Base-by-base conservation (phyloP, 169 alveolate species). In the Neospora caninum region DNA sequence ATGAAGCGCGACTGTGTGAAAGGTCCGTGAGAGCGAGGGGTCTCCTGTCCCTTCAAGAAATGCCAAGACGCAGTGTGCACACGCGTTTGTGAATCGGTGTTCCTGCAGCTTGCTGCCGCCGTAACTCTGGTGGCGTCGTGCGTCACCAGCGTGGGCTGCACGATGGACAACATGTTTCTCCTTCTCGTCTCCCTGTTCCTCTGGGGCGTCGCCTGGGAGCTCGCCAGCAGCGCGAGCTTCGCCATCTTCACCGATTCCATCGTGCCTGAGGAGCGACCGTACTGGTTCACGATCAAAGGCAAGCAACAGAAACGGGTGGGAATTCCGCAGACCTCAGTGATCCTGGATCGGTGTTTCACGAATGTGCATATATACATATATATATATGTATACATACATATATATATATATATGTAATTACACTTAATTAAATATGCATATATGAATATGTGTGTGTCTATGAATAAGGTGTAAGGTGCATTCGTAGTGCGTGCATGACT, bases 231-330 rank as follows among this genome's bases (percentile, higher is more conserved):
- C 73, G 91, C 95, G 27, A 70, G 92, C 54, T 38, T 27, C 27
- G 92, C 95, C 43, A 70, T 93, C 88, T 93, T 93, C 83, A 88
- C 95, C 29, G 95, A 93, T 91, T 70, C 93, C 80, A 39, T 93
- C 54, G 73, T 67, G n/a, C 83, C 45, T 7, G 88, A 73, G 36
- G 70, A 64, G 38, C 88, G 95, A 25, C 54, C 93, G 25, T 80
- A 93, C 41, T 86, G 93, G 93, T 88, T 93, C 49, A 87, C 88
- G 36, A 22, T 43, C 27, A 78, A 88, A 39, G 92, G 93, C 49
- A 38, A 64, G 73, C 20, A 9, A 13, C 58, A 29, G 20, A 27
- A 64, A 18, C 64, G 82, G 41, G 9, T 7, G 41, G 27, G 31
- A 31, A 25, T 69, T 7, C 29, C 20, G 41, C 86, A 4, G 58